These are phyloP conservation scores for Solanum ahanhuiri DNA, from an alignment of 257 asterid species.

Conservation along the genomic window DNA sequence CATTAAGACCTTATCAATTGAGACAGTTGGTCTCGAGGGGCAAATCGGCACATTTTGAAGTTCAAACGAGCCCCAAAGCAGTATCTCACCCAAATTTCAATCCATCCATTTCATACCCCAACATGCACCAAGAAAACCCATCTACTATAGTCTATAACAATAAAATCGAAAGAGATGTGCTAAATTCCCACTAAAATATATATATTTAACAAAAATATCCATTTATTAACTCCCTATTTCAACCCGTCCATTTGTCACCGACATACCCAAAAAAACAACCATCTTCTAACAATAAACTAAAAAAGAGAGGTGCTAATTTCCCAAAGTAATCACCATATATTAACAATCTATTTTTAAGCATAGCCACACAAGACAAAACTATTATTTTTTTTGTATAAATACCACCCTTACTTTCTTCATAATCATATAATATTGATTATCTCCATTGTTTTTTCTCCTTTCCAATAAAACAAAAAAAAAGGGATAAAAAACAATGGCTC, in stretches of 20 bases:
- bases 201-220: neutral
- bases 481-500: conserved; percentile 10
- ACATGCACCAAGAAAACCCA: too few species aligned
- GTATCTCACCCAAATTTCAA: too few species aligned
- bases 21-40: too few species aligned
- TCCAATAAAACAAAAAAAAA: neutral
- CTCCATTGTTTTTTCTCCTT: neutral
- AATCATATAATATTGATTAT: neutral
- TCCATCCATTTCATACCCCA: too few species aligned
- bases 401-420: neutral
- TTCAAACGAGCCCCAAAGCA: too few species aligned
- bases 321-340: neutral
- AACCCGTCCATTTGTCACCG: neutral
- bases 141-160: too few species aligned
- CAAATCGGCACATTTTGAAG: too few species aligned
- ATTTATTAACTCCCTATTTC: neutral
- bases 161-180: too few species aligned
- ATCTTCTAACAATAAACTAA: neutral
- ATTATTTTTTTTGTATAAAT: neutral
- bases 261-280: neutral
- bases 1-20: too few species aligned
- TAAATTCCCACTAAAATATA: neutral
- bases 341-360: neutral
- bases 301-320: neutral
- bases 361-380: neutral